Percentiles rank a stretch among this genome's conserved stretches.
Conservation (phyloP, 306 rosid species). For the Ziziphus jujuba region DNA sequence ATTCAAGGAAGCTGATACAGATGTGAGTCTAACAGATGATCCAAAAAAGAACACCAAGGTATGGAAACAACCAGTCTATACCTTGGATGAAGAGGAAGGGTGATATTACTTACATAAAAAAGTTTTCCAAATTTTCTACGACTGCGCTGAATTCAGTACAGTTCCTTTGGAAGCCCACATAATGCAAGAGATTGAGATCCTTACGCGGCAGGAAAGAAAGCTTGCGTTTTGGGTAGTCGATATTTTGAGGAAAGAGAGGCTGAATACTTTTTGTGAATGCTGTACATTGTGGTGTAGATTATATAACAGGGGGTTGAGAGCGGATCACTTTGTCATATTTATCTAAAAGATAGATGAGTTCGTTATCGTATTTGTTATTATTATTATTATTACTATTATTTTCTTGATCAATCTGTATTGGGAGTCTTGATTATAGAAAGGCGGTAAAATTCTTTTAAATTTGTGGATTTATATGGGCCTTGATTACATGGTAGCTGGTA, state of each 20-base stretch:
- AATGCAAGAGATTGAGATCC: too few species aligned
- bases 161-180: neutral
- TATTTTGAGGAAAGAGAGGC: slow-evolving; percentile 25
- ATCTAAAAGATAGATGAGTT: too few species aligned
- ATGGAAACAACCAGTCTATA: slow-evolving; percentile 87
- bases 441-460: too few species aligned
- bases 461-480: too few species aligned
- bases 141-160: neutral
- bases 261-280: slow-evolving; percentile 20
- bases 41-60: slow-evolving; percentile 85
- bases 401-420: too few species aligned
- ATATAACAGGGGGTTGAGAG: neutral
- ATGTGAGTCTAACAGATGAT: slow-evolving; percentile 82
- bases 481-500: too few species aligned
- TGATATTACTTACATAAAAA: slow-evolving; percentile 21
- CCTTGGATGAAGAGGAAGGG: slow-evolving; percentile 53
- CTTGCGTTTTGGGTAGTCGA: slow-evolving; percentile 4
- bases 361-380: too few species aligned
- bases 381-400: too few species aligned
- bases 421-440: too few species aligned
- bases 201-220: slow-evolving; percentile 10
- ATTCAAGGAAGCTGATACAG: slow-evolving; percentile 72
- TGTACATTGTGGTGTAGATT: slow-evolving; percentile 46
- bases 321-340: too few species aligned
- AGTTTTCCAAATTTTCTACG: neutral